phyloP scores from a whole-genome alignment of 306 rosid genomes.

The Fragaria vesca region DNA sequence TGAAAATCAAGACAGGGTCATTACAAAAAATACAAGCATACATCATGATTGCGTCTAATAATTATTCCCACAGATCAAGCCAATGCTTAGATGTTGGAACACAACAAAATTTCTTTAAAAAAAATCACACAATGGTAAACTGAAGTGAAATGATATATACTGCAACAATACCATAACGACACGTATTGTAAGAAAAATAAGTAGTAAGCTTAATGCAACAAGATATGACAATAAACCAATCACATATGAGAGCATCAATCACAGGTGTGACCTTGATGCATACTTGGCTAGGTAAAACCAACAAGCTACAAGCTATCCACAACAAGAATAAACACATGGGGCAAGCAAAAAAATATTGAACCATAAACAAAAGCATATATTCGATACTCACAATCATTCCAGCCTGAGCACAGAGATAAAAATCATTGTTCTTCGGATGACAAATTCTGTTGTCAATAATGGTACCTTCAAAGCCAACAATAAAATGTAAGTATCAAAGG shows the following conservation, averaged over 20 bases:
- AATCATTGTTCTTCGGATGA: constrained; percentile 84
- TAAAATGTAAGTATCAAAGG: neutral
- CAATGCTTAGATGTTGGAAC: neutral
- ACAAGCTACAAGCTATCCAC: neutral
- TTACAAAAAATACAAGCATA: neutral
- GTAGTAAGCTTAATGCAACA: neutral
- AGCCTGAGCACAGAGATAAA: constrained; percentile 90
- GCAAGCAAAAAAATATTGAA: neutral
- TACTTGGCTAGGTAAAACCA: neutral
- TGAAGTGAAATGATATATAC: neutral
- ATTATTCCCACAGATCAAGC: neutral
- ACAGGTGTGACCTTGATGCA: neutral
- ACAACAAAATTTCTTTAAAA: neutral
- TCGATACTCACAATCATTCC: constrained; percentile 84
- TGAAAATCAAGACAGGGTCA: neutral
- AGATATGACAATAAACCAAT: neutral
- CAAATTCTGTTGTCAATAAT: constrained; percentile 85
- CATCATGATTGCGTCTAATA: neutral
- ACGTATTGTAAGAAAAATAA: neutral
- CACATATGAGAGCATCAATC: neutral
- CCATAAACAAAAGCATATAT: neutral
- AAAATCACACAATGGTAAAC: neutral
- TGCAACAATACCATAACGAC: neutral
- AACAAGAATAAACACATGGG: no score
- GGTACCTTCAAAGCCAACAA: constrained; percentile 52